Evolutionary conservation across 768 basidiomycete species (phyloP).

Genomic region (Omphalotus guepiniiformis): DNA sequence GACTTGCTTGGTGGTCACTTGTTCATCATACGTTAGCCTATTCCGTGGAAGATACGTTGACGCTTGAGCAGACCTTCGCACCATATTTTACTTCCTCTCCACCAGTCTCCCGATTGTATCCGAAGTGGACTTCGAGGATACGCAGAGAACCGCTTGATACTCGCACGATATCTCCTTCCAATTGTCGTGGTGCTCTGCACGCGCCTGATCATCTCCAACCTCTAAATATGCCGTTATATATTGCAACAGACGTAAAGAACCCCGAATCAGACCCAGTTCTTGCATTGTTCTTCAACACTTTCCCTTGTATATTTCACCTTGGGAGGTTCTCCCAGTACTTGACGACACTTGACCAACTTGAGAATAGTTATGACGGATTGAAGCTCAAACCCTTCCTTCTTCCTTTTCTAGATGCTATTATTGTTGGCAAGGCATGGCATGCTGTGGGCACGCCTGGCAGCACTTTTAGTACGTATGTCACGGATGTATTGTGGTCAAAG

Average conservation of each 20-base stretch:
- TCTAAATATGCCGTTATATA: conserved; percentile 58
- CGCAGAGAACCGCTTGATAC: conserved; percentile 17
- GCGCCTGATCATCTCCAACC: conserved; percentile 19
- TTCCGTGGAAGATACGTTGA: conserved; percentile 28
- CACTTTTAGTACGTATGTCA: conserved; percentile 70
- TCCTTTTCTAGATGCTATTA: conserved; percentile 69
- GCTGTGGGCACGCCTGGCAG: conserved; percentile 71
- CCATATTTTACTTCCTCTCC: conserved; percentile 14
- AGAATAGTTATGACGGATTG: conserved; percentile 47
- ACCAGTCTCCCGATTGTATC: background rate
- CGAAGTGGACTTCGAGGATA: conserved; percentile 20
- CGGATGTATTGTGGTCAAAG: conserved; percentile 62
- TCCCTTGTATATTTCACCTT: conserved; percentile 63
- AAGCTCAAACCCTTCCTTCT: conserved; percentile 42
- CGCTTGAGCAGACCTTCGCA: conserved; percentile 21
- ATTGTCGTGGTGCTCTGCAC: conserved; percentile 40
- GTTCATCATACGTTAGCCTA: conserved; percentile 45
- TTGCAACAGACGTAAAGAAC: conserved; percentile 55
- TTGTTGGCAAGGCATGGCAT: conserved; percentile 51
- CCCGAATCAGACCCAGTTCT: conserved; percentile 41
- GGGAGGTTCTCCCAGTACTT: conserved; percentile 40
- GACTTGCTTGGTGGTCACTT: conserved; percentile 54
- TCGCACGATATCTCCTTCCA: conserved; percentile 18
- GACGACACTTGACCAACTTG: conserved; percentile 28
- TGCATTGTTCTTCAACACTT: conserved; percentile 41